Evolutionary conservation across 805 yeast species (phyloP).

Genomic region (Saccharomycopsis javanensis): DNA sequence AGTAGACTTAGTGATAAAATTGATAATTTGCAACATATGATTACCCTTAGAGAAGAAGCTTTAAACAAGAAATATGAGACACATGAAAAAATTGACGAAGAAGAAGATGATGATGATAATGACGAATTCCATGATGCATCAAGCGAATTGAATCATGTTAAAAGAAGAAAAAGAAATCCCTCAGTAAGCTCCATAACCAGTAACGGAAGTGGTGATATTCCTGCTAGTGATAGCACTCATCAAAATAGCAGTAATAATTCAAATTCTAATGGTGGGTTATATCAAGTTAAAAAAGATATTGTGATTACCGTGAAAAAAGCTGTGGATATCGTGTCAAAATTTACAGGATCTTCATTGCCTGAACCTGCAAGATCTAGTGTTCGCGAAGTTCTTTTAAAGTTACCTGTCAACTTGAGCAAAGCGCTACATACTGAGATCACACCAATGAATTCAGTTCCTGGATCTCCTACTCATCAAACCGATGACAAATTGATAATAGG

Average conservation of each 20-base stretch:
- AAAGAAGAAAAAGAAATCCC: constrained; percentile 14
- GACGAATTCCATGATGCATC: constrained; percentile 24
- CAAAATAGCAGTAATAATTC: neutral
- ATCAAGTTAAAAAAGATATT: constrained; percentile 66
- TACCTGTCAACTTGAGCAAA: constrained; percentile 67
- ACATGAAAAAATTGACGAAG: constrained; percentile 14
- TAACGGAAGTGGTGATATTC: constrained; percentile 15
- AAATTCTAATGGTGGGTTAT: constrained; percentile 19
- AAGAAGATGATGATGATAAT: constrained; percentile 21
- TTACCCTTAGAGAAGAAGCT: constrained; percentile 36
- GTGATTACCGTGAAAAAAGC: constrained; percentile 84
- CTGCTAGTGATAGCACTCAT: constrained; percentile 8
- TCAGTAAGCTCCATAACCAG: neutral
- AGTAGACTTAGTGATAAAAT: constrained; percentile 63
- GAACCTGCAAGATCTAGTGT: constrained; percentile 75
- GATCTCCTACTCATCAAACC: constrained; percentile 2
- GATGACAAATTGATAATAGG: neutral
- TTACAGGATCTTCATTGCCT: constrained; percentile 66
- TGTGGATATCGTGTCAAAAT: constrained; percentile 74
- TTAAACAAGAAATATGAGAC: constrained; percentile 20
- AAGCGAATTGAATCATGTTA: constrained; percentile 26
- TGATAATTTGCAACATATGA: constrained; percentile 46
- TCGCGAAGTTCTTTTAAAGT: constrained; percentile 60
- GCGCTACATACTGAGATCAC: constrained; percentile 26
- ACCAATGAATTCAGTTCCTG: constrained; percentile 18